Percentiles rank a stretch among this genome's conserved stretches.
These are phyloP conservation scores for Phanerodontia chrysosporium DNA, from an alignment of 768 basidiomycete species.

Conservation along the genomic window DNA sequence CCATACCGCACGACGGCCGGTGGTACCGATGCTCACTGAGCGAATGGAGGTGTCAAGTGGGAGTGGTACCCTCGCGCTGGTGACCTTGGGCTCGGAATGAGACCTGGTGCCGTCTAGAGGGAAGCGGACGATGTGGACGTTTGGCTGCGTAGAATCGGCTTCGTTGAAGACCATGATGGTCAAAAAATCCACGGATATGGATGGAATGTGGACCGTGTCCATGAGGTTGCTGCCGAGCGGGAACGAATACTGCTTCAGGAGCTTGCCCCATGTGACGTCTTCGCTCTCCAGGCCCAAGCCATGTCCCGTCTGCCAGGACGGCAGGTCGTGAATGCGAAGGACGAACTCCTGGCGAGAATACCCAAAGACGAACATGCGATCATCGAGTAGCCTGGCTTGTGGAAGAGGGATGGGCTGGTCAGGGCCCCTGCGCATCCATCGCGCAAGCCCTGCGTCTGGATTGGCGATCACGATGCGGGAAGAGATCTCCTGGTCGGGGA, in stretches of 20 bases:
- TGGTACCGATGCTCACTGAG: constrained; percentile 27
- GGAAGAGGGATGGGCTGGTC: constrained; percentile 30
- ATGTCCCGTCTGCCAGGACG: constrained; percentile 9
- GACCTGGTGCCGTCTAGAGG: neutral
- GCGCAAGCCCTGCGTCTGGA: constrained; percentile 12
- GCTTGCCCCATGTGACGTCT: constrained; percentile 15
- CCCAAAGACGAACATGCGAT: constrained; percentile 30
- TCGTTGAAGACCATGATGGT: constrained; percentile 15
- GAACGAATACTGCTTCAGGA: constrained; percentile 14
- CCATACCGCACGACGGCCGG: constrained; percentile 49
- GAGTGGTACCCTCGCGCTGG: constrained; percentile 6
- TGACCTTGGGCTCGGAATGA: neutral
- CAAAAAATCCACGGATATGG: constrained; percentile 14
- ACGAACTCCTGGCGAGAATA: constrained; percentile 25
- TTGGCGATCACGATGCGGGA: constrained; percentile 20
- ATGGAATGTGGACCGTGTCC: constrained; percentile 18
- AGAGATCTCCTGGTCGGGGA: constrained; percentile 14
- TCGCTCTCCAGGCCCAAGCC: constrained; percentile 3
- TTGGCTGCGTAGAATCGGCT: neutral
- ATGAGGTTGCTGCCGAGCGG: constrained; percentile 12
- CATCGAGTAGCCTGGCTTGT: constrained; percentile 28
- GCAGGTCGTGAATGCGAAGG: constrained; percentile 29
- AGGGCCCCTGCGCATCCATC: constrained; percentile 20
- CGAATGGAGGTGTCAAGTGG: constrained; percentile 21
- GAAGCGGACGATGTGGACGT: neutral